These are phyloP conservation scores for Trichoderma simmonsii DNA, from an alignment of 2,329 filamentous ascomycete species.

Conservation along the genomic window DNA sequence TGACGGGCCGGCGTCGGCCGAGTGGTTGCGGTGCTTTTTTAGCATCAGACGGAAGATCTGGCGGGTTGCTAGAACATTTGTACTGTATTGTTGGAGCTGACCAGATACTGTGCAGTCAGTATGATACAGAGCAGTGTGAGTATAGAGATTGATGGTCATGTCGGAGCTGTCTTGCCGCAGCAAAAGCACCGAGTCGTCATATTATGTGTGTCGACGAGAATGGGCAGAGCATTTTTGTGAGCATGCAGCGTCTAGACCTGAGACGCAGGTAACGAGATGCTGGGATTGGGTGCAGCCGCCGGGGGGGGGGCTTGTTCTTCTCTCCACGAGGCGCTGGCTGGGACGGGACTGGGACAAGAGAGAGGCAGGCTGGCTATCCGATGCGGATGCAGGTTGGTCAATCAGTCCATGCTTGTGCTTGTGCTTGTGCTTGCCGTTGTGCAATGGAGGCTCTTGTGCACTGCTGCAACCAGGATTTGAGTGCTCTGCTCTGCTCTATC, in stretches of 20 bases:
- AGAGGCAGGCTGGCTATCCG: background rate
- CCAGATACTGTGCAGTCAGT: no score
- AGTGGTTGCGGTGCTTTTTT: background rate
- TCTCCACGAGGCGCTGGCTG: background rate
- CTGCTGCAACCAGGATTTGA: no score
- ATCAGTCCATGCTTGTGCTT: background rate
- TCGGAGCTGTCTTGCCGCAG: background rate
- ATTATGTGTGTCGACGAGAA: background rate
- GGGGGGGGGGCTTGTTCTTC: background rate
- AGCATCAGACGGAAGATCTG: background rate
- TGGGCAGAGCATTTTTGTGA: background rate
- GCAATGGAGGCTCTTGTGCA: background rate
- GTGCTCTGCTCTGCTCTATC: no score
- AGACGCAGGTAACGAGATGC: constrained; percentile 8
- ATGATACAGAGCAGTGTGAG: no score
- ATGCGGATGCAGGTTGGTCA: background rate
- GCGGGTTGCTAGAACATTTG: background rate
- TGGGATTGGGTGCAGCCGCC: constrained; percentile 9
- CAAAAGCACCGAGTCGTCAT: background rate
- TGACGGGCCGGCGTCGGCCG: constrained; percentile 16
- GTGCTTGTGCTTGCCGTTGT: background rate
- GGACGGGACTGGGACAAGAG: background rate
- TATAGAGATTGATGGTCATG: no score
- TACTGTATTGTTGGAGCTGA: background rate
- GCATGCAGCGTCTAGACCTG: background rate